phyloP scores from a whole-genome alignment of 805 yeast species.

The Cyberlindnera amylophila region DNA sequence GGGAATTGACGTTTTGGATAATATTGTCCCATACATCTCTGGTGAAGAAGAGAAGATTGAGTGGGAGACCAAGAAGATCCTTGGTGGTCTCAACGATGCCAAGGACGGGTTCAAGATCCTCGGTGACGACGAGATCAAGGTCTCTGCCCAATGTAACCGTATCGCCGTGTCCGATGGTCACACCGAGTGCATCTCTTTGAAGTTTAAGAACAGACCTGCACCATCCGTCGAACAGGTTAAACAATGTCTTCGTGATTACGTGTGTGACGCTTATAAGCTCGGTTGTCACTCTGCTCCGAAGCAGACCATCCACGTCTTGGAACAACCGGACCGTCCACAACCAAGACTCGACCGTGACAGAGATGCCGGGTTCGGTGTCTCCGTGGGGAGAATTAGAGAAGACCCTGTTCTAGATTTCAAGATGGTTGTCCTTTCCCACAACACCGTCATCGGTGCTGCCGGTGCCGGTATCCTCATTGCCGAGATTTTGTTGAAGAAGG shows the following conservation, averaged over 20 bases:
- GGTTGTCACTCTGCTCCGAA: constrained; percentile 92
- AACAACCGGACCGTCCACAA: constrained; percentile 92
- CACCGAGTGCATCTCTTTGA: constrained; percentile 88
- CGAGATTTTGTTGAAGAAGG: constrained; percentile 77
- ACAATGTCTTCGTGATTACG: constrained; percentile 62
- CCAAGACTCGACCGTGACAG: constrained; percentile 96
- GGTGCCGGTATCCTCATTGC: constrained; percentile 97
- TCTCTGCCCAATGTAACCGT: constrained; percentile 95
- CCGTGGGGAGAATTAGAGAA: constrained; percentile 90
- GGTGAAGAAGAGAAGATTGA: constrained; percentile 99
- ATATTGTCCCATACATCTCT: constrained; percentile 88
- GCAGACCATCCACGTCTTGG: constrained; percentile 86
- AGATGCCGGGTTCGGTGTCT: constrained; percentile 89
- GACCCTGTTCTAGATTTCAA: constrained; percentile 92
- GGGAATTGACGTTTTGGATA: constrained; percentile 91
- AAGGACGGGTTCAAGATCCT: constrained; percentile 56
- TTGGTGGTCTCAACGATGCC: constrained; percentile 56
- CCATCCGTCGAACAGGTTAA: constrained; percentile 84
- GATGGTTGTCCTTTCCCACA: constrained; percentile 96
- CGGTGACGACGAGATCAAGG: constrained; percentile 68
- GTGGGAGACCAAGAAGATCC: constrained; percentile 95
- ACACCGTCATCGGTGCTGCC: constrained; percentile 97
- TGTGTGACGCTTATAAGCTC: constrained; percentile 74
- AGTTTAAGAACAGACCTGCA: constrained; percentile 76
- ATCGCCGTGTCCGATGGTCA: constrained; percentile 98